These are phyloP conservation scores for Myriosclerotinia duriaeana DNA, from an alignment of 2,329 filamentous ascomycete genomes.

Conservation along the genomic window DNA sequence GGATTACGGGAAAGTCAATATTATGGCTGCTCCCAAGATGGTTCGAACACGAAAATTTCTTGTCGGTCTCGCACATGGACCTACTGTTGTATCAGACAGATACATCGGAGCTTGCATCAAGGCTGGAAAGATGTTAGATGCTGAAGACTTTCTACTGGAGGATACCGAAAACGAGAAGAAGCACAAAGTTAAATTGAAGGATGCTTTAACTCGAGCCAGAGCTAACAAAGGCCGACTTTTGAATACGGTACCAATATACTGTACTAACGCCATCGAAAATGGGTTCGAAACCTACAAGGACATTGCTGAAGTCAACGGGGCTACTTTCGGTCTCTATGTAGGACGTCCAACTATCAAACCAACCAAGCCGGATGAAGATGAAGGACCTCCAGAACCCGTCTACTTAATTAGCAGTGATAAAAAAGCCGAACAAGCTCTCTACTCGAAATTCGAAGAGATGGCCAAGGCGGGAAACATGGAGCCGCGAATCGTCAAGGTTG, in stretches of 20 bases:
- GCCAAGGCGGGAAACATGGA: conserved; percentile 75
- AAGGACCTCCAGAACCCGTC: conserved; percentile 65
- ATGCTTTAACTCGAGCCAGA: conserved; percentile 68
- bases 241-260: conserved; percentile 76
- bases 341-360: conserved; percentile 57
- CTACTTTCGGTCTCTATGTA: conserved; percentile 74
- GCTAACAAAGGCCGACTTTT: conserved; percentile 76
- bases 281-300: conserved; percentile 80
- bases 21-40: conserved; percentile 82
- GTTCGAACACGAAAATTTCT: conserved; percentile 94
- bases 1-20: conserved; percentile 74
- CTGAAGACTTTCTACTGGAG: conserved; percentile 64
- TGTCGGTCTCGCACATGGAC: conserved; percentile 77
- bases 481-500: conserved; percentile 75
- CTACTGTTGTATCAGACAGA: conserved; percentile 70
- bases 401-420: conserved; percentile 76
- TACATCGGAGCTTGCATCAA: conserved; percentile 80
- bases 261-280: conserved; percentile 75
- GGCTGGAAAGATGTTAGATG: conserved; percentile 61
- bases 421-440: conserved; percentile 68
- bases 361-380: conserved; percentile 60
- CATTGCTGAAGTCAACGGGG: conserved; percentile 87
- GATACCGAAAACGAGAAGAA: conserved; percentile 73
- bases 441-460: conserved; percentile 78
- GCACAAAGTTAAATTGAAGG: conserved; percentile 66